Base-by-base conservation (phyloP, 345 rosid genomes). In the Anastatica hierochuntica region DNA sequence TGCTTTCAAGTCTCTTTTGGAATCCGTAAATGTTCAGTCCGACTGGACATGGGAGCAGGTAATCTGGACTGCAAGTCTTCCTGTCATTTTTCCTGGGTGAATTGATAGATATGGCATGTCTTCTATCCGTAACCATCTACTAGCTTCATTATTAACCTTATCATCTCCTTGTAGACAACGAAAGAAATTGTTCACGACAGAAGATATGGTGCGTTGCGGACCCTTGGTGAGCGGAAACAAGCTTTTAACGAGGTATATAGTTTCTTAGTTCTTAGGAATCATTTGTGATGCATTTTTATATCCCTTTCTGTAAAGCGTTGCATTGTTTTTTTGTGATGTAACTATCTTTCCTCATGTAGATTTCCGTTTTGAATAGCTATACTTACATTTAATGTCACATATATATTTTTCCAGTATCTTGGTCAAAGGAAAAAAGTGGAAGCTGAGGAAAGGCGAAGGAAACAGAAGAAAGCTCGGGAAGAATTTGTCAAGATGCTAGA, bases 41-140 rank as follows among this genome's bases (percentile, higher is more conserved):
- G 98, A 92, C 64, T 88, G 95, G 94, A 83, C 94, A 34, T 92
- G 98, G 98, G 98, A 92, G 74, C 98, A 92, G 97, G 97, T 90
- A 77, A 47, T 53, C 16, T 26, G 14, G 60, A 48, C 35, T 51
- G 48, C 42, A 23, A 48, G 49, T 46, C 15, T 42, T 37, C 48
- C 16, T 30, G 31, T 26, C 15, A 26, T 12, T 52, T 16, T 8
- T 37, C 13, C 26, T 64, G 60, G 17, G 26, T 39, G 33, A 36
- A 17, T 24, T 44, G n/a, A 16, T 34, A 14, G 41, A 19, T 50
- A 27, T 14, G 50, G 15, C 14, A 34, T 58, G 38, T 12, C 27
- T 49, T 49, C n/a, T 49, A 40, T 44, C 7, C 20, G 34, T 53
- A 46, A 10, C 41, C 35, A 44, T 56, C 38, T 45, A 62, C 43